phyloP scores from a whole-genome alignment of 345 rosid species.

The Eucalyptus sp. region DNA sequence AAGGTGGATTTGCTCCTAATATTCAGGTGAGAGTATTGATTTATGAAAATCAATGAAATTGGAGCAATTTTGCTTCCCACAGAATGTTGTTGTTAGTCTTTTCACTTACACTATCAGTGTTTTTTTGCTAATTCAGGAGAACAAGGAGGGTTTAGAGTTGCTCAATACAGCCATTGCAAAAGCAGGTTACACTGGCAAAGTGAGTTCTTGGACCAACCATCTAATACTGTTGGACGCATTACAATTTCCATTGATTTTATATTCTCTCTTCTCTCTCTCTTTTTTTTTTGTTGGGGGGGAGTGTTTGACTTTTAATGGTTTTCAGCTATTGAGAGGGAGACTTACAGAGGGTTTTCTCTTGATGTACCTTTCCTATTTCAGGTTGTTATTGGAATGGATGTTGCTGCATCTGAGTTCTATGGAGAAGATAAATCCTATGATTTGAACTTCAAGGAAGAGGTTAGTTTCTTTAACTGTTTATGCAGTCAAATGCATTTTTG shows the following conservation, averaged over 20 bases:
- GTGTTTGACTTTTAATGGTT: not conserved
- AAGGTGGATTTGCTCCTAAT: conserved; percentile 98
- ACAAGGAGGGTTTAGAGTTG: conserved; percentile 97
- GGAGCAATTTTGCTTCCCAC: not conserved
- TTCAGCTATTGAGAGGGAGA: not conserved
- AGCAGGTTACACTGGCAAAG: conserved; percentile 91
- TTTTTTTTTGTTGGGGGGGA: not conserved
- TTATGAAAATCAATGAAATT: not conserved
- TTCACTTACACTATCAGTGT: not conserved
- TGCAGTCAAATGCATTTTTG: too few species aligned
- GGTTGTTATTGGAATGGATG: conserved; percentile 99
- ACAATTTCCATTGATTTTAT: not conserved
- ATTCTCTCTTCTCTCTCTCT: too few species aligned
- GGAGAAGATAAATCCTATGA: conserved; percentile 69
- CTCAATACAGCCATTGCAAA: conserved; percentile 86
- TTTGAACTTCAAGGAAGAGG: conserved; percentile 85
- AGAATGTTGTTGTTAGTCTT: not conserved
- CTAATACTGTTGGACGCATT: not conserved
- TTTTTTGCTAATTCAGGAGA: conserved; percentile 37
- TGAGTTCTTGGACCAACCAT: conserved; percentile 10
- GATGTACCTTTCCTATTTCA: not conserved
- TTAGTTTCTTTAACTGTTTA: not conserved
- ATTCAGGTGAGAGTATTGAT: conserved; percentile 45
- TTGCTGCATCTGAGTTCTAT: conserved; percentile 97
- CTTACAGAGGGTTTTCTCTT: not conserved